These are phyloP conservation scores for Boletus pseudo-olivaceus DNA, from an alignment of 768 basidiomycete genomes.

Conservation along the genomic window DNA sequence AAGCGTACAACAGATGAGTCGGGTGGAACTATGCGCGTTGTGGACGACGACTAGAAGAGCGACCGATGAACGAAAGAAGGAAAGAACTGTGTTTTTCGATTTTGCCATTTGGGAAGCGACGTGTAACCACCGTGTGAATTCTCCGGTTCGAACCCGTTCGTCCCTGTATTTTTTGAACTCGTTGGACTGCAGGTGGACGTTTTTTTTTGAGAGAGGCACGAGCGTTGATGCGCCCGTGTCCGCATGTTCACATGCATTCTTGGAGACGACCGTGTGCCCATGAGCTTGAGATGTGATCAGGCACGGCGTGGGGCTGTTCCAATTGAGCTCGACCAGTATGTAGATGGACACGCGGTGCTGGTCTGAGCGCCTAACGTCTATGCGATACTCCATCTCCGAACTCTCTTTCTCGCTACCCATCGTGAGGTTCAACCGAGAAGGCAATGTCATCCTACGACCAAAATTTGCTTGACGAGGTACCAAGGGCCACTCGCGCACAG, in stretches of 20 bases:
- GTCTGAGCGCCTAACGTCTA: conserved; percentile 19
- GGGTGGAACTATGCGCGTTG: not conserved
- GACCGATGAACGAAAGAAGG: conserved; percentile 1
- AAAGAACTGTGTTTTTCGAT: not conserved
- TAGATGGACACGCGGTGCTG: not conserved
- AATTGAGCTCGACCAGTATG: too few relatives aligned
- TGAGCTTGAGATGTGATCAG: conserved; percentile 7
- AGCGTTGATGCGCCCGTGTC: not conserved
- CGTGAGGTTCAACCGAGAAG: not conserved
- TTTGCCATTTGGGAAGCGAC: too few relatives aligned
- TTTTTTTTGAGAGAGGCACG: not conserved
- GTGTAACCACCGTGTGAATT: conserved; percentile 15
- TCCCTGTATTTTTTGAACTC: not conserved
- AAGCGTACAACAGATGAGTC: conserved; percentile 2
- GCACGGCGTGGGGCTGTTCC: conserved; percentile 28
- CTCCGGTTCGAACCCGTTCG: not conserved
- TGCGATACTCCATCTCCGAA: not conserved
- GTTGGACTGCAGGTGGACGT: not conserved
- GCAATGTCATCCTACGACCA: conserved; percentile 39
- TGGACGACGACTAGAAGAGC: not conserved
- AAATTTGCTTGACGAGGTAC: conserved; percentile 37
- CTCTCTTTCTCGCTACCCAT: not conserved
- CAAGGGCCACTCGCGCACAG: conserved; percentile 41
- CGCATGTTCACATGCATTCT: not conserved
- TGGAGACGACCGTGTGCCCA: not conserved